A percentile compares a stretch with the other conserved stretches of the same genome.
These are phyloP conservation scores for Flueggea neowawraea DNA, from an alignment of 441 rosid genomes.

Conservation along the genomic window DNA sequence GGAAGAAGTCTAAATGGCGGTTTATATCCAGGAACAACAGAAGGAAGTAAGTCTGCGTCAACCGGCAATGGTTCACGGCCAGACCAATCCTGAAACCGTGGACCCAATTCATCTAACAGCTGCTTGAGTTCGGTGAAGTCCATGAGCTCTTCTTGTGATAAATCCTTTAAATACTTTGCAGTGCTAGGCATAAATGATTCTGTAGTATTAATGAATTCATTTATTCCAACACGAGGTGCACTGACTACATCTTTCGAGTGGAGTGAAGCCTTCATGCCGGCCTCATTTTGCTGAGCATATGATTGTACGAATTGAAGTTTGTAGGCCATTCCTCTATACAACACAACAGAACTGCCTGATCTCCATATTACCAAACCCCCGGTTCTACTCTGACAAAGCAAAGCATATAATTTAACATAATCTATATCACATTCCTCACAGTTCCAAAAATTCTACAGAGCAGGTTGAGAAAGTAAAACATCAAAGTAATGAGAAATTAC, in stretches of 20 bases:
- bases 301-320: conserved; percentile 66
- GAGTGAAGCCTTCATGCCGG: conserved; percentile 13
- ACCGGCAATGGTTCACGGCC: conserved; percentile 89
- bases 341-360: conserved; percentile 88
- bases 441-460: too few species aligned
- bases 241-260: conserved; percentile 7
- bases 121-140: conserved; percentile 56
- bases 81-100: conserved; percentile 84
- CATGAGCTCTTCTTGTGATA: conserved; percentile 51
- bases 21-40: conserved; percentile 59
- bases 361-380: conserved; percentile 95
- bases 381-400: conserved; percentile 60
- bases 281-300: conserved; percentile 36
- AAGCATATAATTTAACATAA: conserved; percentile 18
- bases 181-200: conserved; percentile 30
- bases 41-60: conserved; percentile 86
- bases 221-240: conserved; percentile 12
- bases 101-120: conserved; percentile 81
- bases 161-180: conserved; percentile 36
- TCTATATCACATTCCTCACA: background rate
- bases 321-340: conserved; percentile 77
- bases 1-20: conserved; percentile 80
- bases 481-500: background rate
- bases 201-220: conserved; percentile 10
- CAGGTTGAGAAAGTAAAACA: background rate